Conservation (phyloP, 306 rosid species). For the Gynostemma pentaphyllum region DNA sequence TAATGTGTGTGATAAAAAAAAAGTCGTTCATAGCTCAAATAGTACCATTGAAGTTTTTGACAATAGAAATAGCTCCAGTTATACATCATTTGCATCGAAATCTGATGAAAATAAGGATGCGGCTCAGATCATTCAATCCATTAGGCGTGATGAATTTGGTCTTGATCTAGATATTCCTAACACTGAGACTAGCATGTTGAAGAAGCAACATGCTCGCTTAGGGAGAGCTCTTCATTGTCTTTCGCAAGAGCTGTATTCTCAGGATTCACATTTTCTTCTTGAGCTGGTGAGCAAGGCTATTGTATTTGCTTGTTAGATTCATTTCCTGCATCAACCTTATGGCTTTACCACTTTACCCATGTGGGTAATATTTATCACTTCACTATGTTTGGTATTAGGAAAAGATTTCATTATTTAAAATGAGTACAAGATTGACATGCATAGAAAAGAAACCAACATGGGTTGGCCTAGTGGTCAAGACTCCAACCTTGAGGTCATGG, state of each 20-base stretch:
- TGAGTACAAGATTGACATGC: neutral
- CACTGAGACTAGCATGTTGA: conserved; percentile 53
- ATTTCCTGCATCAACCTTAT: neutral
- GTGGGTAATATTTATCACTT: neutral
- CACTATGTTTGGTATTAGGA: too few relatives aligned
- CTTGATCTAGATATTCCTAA: conserved; percentile 60
- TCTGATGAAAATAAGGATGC: conserved; percentile 41
- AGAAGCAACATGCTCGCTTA: conserved; percentile 93
- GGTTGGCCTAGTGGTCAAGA: too few relatives aligned
- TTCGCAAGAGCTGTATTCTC: conserved; percentile 93
- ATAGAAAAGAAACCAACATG: neutral
- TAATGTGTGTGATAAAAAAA: conserved; percentile 14
- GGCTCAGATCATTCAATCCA: conserved; percentile 53
- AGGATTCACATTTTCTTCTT: conserved; percentile 95
- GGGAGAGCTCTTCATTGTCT: conserved; percentile 99
- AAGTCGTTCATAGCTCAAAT: conserved; percentile 15
- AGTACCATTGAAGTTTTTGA: conserved; percentile 20
- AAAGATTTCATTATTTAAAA: neutral
- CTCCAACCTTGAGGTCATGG: too few relatives aligned
- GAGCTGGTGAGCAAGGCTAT: conserved; percentile 59
- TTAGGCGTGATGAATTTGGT: conserved; percentile 90
- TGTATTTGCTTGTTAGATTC: conserved; percentile 4
- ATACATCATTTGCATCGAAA: conserved; percentile 16
- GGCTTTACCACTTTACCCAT: too few relatives aligned
- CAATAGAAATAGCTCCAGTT: conserved; percentile 18